Evolutionary conservation across 2,329 filamentous ascomycete genomes (phyloP), one percentile per base, ranked within the genome.

Genomic region (Clonostachys rhizophaga): DNA sequence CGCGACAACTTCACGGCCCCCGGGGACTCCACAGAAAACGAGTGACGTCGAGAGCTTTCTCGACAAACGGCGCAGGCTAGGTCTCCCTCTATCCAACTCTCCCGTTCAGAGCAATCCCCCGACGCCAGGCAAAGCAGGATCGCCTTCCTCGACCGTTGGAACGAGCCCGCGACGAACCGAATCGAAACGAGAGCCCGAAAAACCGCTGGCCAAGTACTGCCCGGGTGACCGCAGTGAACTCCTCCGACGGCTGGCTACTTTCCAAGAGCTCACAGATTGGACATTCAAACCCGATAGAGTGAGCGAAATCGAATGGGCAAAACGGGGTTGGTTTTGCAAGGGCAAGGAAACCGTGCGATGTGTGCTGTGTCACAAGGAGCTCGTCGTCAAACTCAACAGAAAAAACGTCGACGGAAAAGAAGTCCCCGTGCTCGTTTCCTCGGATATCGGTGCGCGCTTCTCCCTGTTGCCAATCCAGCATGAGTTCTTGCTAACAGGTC

Each of bases 231-330:
- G 94, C 46, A 82, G 84, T 37, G 83, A 89, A 55, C 91, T 97
- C 51, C 75, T 97, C 11, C 82, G 79, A 56, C 76, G 94, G 20
- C 74, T 99, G 30, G 86, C 86, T 50, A 95, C 90, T 1, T 99
- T 95, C 61, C 87, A 92, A 60, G 90, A 92, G 55, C 84, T 97
- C 43, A 94, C 90, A 46, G 81, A 87, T 62, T 99, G 92, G 92
- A 87, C 88, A n/a, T 87, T 89, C 0, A 97, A 97, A 63, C 91
- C 94, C 0, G 81, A 91, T 45, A 76, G 75, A 34, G 84, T 97
- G 56, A 90, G 83, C 60, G 94, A 97, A 67, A 84, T 96, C 8
- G 87, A 91, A 63, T 99, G 94, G 94, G 91, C 91, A 1, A 96
- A 92, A 71, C 75, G 88, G 49, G 92, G 92, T 1, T 99, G 94